Evolutionary conservation across 257 asterid genomes (phyloP).

Genomic region (Knoxia roxburghii): DNA sequence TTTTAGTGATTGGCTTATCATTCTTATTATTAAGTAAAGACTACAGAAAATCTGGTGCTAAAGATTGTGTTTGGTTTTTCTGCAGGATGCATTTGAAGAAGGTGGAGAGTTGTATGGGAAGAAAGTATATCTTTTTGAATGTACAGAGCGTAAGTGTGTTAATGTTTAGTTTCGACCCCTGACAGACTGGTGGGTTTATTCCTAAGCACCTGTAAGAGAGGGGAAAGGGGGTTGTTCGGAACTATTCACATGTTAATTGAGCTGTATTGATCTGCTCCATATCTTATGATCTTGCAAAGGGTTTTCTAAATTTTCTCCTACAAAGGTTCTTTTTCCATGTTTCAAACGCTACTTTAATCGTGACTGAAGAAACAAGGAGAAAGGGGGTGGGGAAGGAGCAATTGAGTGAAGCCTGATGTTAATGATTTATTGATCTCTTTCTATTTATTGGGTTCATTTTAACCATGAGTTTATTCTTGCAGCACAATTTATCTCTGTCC

Average conservation of each 20-base stretch:
- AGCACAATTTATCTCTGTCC: slow-evolving; percentile 57
- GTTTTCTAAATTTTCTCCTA: neutral
- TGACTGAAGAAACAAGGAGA: neutral
- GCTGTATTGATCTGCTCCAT: neutral
- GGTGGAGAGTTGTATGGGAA: slow-evolving; percentile 65
- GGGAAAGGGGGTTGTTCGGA: too few species aligned
- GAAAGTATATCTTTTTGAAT: slow-evolving; percentile 78
- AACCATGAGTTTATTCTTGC: slow-evolving; percentile 25
- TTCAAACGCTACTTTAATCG: neutral
- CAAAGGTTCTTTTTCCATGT: neutral
- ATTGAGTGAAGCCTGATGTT: neutral
- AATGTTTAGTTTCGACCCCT: neutral
- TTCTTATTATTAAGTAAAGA: neutral
- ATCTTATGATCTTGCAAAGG: neutral
- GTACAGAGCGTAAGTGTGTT: slow-evolving; percentile 89
- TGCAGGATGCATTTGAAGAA: slow-evolving; percentile 89
- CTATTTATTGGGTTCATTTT: neutral
- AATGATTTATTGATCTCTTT: slow-evolving; percentile 1
- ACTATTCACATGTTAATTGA: too few species aligned
- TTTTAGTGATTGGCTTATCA: neutral
- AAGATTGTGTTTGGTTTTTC: slow-evolving; percentile 12
- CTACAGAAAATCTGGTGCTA: slow-evolving; percentile 3
- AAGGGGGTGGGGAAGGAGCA: neutral
- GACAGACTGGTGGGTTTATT: too few species aligned
- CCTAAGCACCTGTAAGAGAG: too few species aligned